These are phyloP conservation scores for Tulasnella sp. DNA, from an alignment of 768 basidiomycete species.

Conservation along the genomic window DNA sequence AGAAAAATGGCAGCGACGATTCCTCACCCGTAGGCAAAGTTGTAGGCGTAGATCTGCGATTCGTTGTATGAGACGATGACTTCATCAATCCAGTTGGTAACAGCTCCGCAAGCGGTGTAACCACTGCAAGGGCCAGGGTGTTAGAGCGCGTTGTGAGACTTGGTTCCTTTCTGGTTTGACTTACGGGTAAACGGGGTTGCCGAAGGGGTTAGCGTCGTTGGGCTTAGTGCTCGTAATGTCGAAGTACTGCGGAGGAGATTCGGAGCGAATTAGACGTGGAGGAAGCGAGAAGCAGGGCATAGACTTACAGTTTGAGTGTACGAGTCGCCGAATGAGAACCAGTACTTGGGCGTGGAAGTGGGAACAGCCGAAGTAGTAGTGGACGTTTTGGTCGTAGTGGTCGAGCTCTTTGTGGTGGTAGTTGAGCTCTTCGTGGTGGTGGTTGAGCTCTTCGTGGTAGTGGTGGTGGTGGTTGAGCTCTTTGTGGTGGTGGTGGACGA, in stretches of 20 bases:
- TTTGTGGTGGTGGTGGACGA: not conserved
- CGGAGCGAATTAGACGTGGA: conserved; percentile 35
- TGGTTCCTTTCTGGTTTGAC: not conserved
- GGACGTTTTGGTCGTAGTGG: not conserved
- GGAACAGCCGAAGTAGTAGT: conserved; percentile 30
- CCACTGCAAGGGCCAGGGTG: conserved; percentile 36
- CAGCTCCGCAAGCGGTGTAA: conserved; percentile 37
- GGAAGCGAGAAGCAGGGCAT: not conserved
- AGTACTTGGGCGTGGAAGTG: conserved; percentile 38
- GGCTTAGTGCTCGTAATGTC: conserved; percentile 41
- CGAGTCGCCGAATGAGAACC: conserved; percentile 50
- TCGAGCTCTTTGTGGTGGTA: too few species aligned
- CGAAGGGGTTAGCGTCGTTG: conserved; percentile 40
- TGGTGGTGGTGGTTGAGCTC: not conserved
- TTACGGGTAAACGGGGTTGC: not conserved
- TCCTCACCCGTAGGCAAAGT: conserved; percentile 68
- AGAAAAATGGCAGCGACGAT: conserved; percentile 33
- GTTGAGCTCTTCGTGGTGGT: too few species aligned
- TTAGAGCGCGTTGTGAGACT: not conserved
- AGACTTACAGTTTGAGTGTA: conserved; percentile 51
- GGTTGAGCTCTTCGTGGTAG: not conserved
- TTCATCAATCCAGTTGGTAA: conserved; percentile 20
- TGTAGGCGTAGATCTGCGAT: conserved; percentile 54
- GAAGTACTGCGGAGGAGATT: conserved; percentile 12
- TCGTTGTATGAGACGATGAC: conserved; percentile 43